phyloP scores from a whole-genome alignment of 148 eudicot species.

The Camellia granthamiana region DNA sequence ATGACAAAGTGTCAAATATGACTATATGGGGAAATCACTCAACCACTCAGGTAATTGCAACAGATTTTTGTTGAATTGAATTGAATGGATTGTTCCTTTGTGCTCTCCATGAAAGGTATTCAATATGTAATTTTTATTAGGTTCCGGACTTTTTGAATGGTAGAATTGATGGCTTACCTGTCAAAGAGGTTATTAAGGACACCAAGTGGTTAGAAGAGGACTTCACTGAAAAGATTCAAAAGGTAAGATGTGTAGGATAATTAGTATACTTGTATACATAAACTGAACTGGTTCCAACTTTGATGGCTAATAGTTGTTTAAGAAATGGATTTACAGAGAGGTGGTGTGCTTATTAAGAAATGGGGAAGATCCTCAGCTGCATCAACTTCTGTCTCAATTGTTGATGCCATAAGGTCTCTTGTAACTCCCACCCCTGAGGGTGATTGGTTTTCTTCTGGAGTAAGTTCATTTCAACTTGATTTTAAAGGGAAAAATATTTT shows the following conservation, averaged over 20 bases:
- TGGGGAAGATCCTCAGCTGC: conserved; percentile 99
- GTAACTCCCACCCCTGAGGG: conserved; percentile 90
- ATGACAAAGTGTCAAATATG: conserved; percentile 91
- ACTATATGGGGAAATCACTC: conserved; percentile 99
- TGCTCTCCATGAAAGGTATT: conserved; percentile 1
- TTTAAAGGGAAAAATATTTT: neutral
- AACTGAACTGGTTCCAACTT: neutral
- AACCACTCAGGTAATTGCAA: conserved; percentile 74
- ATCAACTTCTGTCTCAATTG: conserved; percentile 92
- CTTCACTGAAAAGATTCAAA: conserved; percentile 81
- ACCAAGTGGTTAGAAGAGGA: conserved; percentile 90
- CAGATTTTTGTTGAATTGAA: conserved; percentile 7
- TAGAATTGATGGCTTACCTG: conserved; percentile 80
- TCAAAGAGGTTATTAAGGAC: conserved; percentile 79
- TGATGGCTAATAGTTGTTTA: neutral
- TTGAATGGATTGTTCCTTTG: neutral
- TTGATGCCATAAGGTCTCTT: conserved; percentile 87
- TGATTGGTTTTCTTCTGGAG: conserved; percentile 99
- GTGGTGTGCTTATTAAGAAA: conserved; percentile 83
- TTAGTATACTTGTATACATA: neutral
- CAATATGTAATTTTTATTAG: conserved; percentile 32
- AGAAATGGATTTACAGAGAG: conserved; percentile 60
- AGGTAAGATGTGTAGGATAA: conserved; percentile 35
- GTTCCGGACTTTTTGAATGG: conserved; percentile 95
- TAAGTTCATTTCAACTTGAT: conserved; percentile 34